Conservation (phyloP, 2,329 filamentous ascomycete genomes). For the Volutella citrinella region DNA sequence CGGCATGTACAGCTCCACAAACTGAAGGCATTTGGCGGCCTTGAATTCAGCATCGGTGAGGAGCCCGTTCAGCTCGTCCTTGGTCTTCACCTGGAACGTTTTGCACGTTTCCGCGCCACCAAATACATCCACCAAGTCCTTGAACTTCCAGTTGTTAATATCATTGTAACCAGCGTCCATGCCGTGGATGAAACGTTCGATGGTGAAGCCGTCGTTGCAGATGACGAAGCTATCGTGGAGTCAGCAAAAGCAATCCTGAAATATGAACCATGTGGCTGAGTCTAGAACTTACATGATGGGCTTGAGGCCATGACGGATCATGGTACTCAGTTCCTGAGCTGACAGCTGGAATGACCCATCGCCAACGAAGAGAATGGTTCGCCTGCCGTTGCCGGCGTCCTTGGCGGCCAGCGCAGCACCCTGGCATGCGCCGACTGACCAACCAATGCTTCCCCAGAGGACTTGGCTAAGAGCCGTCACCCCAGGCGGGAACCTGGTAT, state of each 20-base stretch:
- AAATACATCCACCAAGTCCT: constrained; percentile 65
- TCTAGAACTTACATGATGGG: constrained; percentile 66
- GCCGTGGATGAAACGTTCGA: constrained; percentile 85
- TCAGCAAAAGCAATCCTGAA: constrained; percentile 16
- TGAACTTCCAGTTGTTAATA: constrained; percentile 71
- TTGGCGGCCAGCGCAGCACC: constrained; percentile 71
- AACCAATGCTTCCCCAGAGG: constrained; percentile 66
- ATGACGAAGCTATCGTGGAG: constrained; percentile 64
- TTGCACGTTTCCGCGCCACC: constrained; percentile 59
- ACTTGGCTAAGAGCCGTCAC: constrained; percentile 81
- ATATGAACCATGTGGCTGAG: neutral
- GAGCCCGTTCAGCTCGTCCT: constrained; percentile 63
- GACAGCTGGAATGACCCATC: constrained; percentile 87
- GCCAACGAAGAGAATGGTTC: constrained; percentile 83
- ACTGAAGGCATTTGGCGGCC: constrained; percentile 53
- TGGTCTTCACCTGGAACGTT: constrained; percentile 67
- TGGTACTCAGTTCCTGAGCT: constrained; percentile 78
- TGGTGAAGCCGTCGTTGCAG: constrained; percentile 86
- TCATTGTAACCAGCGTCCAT: constrained; percentile 80
- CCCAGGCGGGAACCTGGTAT: constrained; percentile 73
- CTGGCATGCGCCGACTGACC: constrained; percentile 57
- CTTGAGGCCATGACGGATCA: constrained; percentile 71
- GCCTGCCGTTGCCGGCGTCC: constrained; percentile 55
- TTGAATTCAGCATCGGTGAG: constrained; percentile 64
- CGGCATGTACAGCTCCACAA: constrained; percentile 81